Conservation (phyloP, 495 filamentous ascomycete species). For the Astrothelium macrocarpum region DNA sequence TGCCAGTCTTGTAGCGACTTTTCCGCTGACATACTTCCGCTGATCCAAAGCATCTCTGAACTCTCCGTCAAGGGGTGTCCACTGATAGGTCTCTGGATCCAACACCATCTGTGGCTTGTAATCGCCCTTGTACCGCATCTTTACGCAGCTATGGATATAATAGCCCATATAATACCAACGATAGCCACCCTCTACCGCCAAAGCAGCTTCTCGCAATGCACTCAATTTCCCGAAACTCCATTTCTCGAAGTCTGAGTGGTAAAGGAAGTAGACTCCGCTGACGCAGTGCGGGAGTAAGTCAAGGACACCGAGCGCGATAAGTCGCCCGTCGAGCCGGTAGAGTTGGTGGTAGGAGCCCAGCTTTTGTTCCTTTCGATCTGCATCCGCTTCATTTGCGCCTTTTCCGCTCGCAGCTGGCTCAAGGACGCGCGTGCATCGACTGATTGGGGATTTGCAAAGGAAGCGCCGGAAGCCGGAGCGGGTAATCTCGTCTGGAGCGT, state of each 20-base stretch:
- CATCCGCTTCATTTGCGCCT: neutral
- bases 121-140: constrained; percentile 86
- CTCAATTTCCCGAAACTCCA: constrained; percentile 83
- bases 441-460: constrained; percentile 71
- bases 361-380: constrained; percentile 37
- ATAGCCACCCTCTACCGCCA: constrained; percentile 68
- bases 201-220: constrained; percentile 71
- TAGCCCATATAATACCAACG: constrained; percentile 69
- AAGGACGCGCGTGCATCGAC: constrained; percentile 28
- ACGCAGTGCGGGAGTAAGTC: constrained; percentile 81
- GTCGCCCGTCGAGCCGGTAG: constrained; percentile 79
- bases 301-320: constrained; percentile 81
- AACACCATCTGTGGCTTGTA: constrained; percentile 78
- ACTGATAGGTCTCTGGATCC: constrained; percentile 63
- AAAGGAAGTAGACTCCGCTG: constrained; percentile 89
- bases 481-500: constrained; percentile 57
- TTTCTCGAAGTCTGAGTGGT: constrained; percentile 70
- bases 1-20: neutral
- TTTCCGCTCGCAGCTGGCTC: constrained; percentile 31
- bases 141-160: constrained; percentile 63
- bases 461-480: constrained; percentile 67
- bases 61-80: constrained; percentile 65
- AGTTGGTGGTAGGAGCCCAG: constrained; percentile 92
- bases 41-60: constrained; percentile 53
- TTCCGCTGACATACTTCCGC: constrained; percentile 52